These are phyloP conservation scores for Penicillium hordei DNA, from an alignment of 2,329 filamentous ascomycete species.

Conservation along the genomic window DNA sequence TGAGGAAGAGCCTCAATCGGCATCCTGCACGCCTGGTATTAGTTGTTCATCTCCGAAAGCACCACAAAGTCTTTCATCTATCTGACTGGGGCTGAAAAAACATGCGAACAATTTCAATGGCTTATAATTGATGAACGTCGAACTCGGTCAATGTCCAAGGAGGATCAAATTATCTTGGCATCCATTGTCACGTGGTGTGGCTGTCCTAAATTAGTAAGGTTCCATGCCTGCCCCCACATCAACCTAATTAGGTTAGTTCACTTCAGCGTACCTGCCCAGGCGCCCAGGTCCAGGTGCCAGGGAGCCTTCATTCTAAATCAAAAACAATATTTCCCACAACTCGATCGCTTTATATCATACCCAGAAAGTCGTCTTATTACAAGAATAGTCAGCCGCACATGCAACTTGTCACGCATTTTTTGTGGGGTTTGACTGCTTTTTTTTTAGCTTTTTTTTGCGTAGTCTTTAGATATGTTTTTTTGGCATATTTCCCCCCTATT, in stretches of 20 bases:
- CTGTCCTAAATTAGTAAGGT: neutral
- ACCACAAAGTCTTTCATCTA: neutral
- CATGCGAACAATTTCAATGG: neutral
- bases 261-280: neutral
- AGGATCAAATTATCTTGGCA: neutral
- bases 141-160: neutral
- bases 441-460: too few species aligned
- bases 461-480: too few species aligned
- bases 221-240: neutral
- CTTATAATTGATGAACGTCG: neutral
- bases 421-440: too few species aligned
- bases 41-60: constrained; percentile 8
- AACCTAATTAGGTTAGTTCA: neutral
- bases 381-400: too few species aligned
- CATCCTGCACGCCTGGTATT: constrained; percentile 34
- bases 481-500: too few species aligned
- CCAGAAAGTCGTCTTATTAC: too few species aligned
- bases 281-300: too few species aligned
- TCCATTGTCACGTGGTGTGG: rapidly evolving
- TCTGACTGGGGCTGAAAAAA: neutral
- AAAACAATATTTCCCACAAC: too few species aligned
- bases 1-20: constrained; percentile 47
- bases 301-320: too few species aligned
- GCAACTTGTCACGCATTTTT: too few species aligned
- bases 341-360: too few species aligned